Evolutionary conservation across 192 early-diverging fungal species (phyloP), one percentile per base, ranked within the genome.

Genomic region (Coemansia sp.): DNA sequence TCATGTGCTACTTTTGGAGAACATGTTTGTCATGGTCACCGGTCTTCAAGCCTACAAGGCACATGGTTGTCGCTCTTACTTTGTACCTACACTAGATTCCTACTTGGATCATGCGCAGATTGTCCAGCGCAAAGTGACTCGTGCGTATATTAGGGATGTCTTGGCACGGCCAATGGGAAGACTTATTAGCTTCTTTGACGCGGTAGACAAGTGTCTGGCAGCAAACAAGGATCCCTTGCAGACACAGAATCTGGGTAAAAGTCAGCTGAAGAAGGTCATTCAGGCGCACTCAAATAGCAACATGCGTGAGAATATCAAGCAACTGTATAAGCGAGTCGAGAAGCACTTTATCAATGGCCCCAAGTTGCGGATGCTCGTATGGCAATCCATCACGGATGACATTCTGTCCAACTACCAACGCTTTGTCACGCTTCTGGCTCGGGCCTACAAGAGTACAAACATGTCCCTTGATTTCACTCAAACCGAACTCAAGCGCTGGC

Each of bases 131-230:
- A 81, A 69, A 34, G 86, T 88, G 59, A 81, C 92, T 10, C 83
- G 85, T n/a, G 85, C 87, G 0, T 98, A 98, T 69, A 80, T 91
- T 46, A 87, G 87, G 56, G 87, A 86, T n/a, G 90, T 96, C 3
- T 84, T 98, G 41, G 80, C 92, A 12, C 87, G 90, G 33, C 93
- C 96, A 0, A 78, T 98, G 18, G 90, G 92, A 4, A 90, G 85
- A 55, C 79, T 98, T 22, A 59, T 93, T 62, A 94, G 93, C 73
- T 99, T 99, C 70, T 99, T 99, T 64, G 95, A 98, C 52, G 93
- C 92, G 3, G 89, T 99, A 13, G 96, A 99, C 37, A 85, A 77
- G 18, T 74, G 95, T 41, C 70, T 96, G 37, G 90, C 88, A 4
- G 60, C 69, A 3, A 73, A 73, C 21, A 67, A 91, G 83, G 46